Evolutionary conservation across 352 stramenopile genomes (phyloP).

Genomic region (Salisapilia sapeloensis): DNA sequence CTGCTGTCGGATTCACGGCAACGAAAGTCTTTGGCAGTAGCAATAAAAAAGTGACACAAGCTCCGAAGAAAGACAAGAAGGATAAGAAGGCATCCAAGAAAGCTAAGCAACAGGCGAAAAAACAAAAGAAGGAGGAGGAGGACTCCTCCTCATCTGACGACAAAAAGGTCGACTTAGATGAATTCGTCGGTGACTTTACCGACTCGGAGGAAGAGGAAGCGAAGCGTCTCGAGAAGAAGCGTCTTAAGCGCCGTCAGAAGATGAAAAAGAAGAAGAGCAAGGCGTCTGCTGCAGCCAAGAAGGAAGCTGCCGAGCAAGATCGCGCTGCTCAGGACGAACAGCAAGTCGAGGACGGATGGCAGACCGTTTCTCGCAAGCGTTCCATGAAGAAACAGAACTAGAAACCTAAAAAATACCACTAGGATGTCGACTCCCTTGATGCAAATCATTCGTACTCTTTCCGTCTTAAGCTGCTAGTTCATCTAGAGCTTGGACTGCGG

Average conservation of each 20-base stretch:
- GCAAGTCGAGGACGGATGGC: slow-evolving; percentile 46
- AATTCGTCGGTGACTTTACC: slow-evolving; percentile 24
- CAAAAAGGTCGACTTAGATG: slow-evolving; percentile 2
- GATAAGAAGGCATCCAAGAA: slow-evolving; percentile 45
- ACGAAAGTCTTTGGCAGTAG: slow-evolving; percentile 37
- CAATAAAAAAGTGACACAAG: slow-evolving; percentile 3
- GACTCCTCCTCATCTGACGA: slow-evolving; percentile 1
- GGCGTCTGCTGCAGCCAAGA: slow-evolving; percentile 19
- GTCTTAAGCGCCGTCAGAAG: slow-evolving; percentile 67
- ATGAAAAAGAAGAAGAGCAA: slow-evolving; percentile 58
- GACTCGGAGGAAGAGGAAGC: slow-evolving; percentile 72
- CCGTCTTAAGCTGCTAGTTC: background rate
- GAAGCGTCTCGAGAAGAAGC: slow-evolving; percentile 58
- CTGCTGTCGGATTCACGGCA: slow-evolving; percentile 44
- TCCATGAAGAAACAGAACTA: slow-evolving; percentile 46
- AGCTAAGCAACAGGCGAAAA: no score
- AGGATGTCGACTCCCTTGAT: background rate
- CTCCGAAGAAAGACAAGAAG: slow-evolving; percentile 27
- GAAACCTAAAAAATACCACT: slow-evolving; percentile 1
- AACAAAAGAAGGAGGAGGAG: no score
- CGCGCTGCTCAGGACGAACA: background rate
- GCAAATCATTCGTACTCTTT: background rate
- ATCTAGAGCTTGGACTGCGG: slow-evolving; percentile 58
- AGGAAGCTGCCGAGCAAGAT: slow-evolving; percentile 14
- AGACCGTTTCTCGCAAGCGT: slow-evolving; percentile 36